Conservation (phyloP, 2,329 filamentous ascomycete species). For the Amphichorda felina region DNA sequence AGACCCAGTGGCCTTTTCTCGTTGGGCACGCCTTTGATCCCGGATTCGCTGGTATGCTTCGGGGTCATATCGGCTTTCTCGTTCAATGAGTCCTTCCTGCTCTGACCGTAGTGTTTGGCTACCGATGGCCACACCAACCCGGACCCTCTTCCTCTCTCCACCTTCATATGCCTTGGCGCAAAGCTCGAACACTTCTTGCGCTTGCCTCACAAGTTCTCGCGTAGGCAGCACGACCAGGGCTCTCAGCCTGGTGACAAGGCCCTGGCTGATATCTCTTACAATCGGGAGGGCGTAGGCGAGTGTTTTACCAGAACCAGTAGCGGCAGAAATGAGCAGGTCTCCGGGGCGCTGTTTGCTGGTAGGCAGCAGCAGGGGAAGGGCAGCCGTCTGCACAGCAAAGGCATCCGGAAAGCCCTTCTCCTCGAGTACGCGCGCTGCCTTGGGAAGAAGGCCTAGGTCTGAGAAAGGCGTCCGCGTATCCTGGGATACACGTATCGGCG, state of each 20-base stretch:
- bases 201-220: conserved; percentile 80
- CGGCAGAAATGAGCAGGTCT: conserved; percentile 82
- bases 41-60: conserved; percentile 26
- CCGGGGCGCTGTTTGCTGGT: conserved; percentile 49
- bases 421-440: conserved; percentile 49
- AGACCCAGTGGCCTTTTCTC: neutral
- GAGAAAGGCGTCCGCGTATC: conserved; percentile 49
- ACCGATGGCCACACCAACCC: conserved; percentile 73
- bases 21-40: conserved; percentile 1
- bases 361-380: conserved; percentile 69
- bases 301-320: conserved; percentile 93
- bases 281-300: conserved; percentile 84
- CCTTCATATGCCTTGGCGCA: conserved; percentile 53
- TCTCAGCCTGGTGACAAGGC: conserved; percentile 53
- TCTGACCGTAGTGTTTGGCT: conserved; percentile 62
- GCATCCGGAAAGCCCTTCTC: conserved; percentile 37
- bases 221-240: conserved; percentile 85
- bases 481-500: conserved; percentile 57
- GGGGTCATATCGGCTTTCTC: conserved; percentile 50
- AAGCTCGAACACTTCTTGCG: conserved; percentile 63
- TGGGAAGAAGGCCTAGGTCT: conserved; percentile 48
- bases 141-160: conserved; percentile 51
- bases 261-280: conserved; percentile 59
- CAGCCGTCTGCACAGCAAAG: conserved; percentile 30
- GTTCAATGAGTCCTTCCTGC: conserved; percentile 34